Evolutionary conservation across 768 basidiomycete species (phyloP).

Genomic region (Tephrocybe sp.): DNA sequence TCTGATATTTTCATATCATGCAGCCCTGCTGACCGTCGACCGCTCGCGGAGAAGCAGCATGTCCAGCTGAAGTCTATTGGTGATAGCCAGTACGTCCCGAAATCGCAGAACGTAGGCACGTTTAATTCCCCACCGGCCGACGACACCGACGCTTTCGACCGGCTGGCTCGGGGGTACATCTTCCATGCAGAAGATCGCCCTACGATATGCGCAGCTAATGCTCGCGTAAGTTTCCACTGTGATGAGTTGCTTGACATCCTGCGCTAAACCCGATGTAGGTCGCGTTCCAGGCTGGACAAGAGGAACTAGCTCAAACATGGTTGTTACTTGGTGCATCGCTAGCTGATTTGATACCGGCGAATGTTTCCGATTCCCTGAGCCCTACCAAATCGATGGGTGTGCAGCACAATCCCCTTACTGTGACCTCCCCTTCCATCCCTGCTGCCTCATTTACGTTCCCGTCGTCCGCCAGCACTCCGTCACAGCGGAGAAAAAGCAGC

Average conservation of each 20-base stretch:
- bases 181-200: constrained; percentile 46
- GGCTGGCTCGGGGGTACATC: constrained; percentile 62
- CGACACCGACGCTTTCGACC: constrained; percentile 49
- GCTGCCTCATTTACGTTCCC: constrained; percentile 22
- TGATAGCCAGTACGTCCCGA: constrained; percentile 48
- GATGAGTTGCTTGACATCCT: neutral
- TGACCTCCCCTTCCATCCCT: constrained; percentile 42
- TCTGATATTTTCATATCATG: constrained; percentile 6
- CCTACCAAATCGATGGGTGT: constrained; percentile 9
- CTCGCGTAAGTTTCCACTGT: constrained; percentile 35
- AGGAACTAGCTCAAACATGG: constrained; percentile 65
- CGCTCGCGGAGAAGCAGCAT: constrained; percentile 29
- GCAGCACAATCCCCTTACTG: constrained; percentile 24
- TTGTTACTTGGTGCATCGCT: constrained; percentile 57
- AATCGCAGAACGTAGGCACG: constrained; percentile 57
- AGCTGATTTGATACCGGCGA: constrained; percentile 41
- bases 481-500: constrained; percentile 22
- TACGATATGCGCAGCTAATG: constrained; percentile 56
- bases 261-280: constrained; percentile 31
- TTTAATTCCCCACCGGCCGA: constrained; percentile 32
- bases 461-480: constrained; percentile 14
- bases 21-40: constrained; percentile 37
- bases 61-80: constrained; percentile 54
- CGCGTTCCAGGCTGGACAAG: constrained; percentile 57
- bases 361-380: constrained; percentile 22